Base-by-base conservation (phyloP, 371 early-diverging fungal species). In the Batkoa obscura region DNA sequence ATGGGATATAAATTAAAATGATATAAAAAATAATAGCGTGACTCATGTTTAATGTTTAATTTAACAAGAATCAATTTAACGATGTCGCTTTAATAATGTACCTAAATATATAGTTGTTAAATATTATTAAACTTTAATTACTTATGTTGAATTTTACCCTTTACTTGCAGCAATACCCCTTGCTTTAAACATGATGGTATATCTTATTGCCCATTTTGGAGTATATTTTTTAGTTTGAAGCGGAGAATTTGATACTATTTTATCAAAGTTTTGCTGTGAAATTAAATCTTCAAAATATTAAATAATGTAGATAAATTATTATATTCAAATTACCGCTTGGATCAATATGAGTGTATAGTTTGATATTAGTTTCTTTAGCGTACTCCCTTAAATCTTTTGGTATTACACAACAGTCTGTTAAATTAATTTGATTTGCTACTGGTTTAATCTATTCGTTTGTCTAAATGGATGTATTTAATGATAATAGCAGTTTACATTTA, bases 381-480 rank as follows among this genome's bases (percentile, higher is more conserved):
- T 50, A 50, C 5, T 50, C 34, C 13, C 51, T 30, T 35, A 50
- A 35, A 32, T 13, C 13, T 8, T 17, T 50, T 30, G 51, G 51
- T 9, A 50, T 50, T 32, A 50, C 51, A 50, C 51, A 50, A 35
- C 51, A 50, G 36, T 50, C 51, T 13, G 51, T 32, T 13, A 50
- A 35, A 35, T 50, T 50, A 15, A 50, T 35, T 30, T 50, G 51
- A 35, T 50, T 50, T 3, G 34, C 51, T 15, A 13, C 12, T 3
- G 51, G 51, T 9, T 47, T 47, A 8, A 47, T 47, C 6, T 6
- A 23, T 23, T 23, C 23, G n/a, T 41, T 41, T 41, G 0, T 41
- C 41, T 41, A 41, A 41, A 41, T 10, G 41, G 41, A 41, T 41
- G 41, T 41, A 41, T 8, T 10, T 10, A n/a, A 10, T 41, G 41